These are phyloP conservation scores for Ogataea degrootiae DNA, from an alignment of 805 yeast species.

Conservation along the genomic window DNA sequence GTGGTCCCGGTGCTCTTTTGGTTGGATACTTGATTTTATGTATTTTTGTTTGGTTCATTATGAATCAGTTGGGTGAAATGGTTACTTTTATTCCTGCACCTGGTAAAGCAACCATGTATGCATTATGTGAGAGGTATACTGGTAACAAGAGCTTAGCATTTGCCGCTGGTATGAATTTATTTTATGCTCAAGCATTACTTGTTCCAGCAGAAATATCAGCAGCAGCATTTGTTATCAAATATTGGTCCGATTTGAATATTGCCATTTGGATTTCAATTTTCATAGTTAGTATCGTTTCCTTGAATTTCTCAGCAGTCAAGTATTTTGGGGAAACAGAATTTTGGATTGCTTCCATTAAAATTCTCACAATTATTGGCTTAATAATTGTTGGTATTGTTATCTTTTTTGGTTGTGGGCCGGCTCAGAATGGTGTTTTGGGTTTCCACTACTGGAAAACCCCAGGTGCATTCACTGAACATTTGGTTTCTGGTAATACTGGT, in stretches of 20 bases:
- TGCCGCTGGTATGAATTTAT: constrained; percentile 35
- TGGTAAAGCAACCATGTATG: constrained; percentile 38
- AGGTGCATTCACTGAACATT: constrained; percentile 45
- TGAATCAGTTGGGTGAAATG: constrained; percentile 62
- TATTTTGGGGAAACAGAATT: constrained; percentile 48
- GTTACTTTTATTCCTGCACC: constrained; percentile 57
- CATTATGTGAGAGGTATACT: constrained; percentile 26
- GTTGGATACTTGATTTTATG: constrained; percentile 62
- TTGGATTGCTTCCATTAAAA: constrained; percentile 61
- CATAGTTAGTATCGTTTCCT: constrained; percentile 37
- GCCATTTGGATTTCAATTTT: constrained; percentile 59
- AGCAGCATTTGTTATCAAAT: constrained; percentile 53
- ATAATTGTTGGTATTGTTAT: constrained; percentile 51
- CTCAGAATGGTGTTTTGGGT: constrained; percentile 48
- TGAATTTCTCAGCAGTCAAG: constrained; percentile 43
- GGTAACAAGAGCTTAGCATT: constrained; percentile 26
- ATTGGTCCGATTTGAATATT: constrained; percentile 52
- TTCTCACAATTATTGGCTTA: constrained; percentile 56
- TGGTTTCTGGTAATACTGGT: constrained; percentile 51
- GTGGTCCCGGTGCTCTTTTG: constrained; percentile 37
- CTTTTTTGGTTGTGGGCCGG: constrained; percentile 62
- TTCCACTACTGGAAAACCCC: constrained; percentile 59
- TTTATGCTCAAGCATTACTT: constrained; percentile 29
- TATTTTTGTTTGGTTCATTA: constrained; percentile 57
- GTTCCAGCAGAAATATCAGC: constrained; percentile 53